Conservation (phyloP, 495 filamentous ascomycete species). For the Saxispiralis lemnorum region DNA sequence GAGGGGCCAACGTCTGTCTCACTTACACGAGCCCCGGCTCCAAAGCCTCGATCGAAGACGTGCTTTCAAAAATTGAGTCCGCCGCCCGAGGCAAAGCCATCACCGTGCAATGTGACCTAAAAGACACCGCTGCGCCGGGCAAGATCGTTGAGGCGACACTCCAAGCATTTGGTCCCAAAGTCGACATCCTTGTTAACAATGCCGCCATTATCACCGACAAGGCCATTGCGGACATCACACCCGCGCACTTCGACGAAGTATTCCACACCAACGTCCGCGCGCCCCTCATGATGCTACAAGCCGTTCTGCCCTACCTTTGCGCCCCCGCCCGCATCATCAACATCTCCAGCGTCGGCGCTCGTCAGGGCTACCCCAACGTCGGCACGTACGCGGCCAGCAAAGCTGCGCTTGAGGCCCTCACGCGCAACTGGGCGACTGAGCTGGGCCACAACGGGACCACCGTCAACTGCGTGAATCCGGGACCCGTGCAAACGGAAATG, state of each 20-base stretch:
- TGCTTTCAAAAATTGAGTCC: no score
- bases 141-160: conserved; percentile 29
- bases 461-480: conserved; percentile 78
- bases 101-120: no score
- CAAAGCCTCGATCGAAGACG: no score
- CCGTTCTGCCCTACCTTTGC: conserved; percentile 51
- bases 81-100: no score
- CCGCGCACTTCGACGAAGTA: conserved; percentile 53
- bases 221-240: conserved; percentile 41
- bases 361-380: conserved; percentile 51
- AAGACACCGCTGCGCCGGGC: no score
- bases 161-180: conserved; percentile 28
- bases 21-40: no score
- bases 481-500: conserved; percentile 72
- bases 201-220: conserved; percentile 53
- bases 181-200: conserved; percentile 85
- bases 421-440: conserved; percentile 71
- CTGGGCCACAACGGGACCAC: conserved; percentile 51
- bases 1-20: no score
- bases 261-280: conserved; percentile 80
- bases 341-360: conserved; percentile 51
- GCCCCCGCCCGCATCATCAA: conserved; percentile 61
- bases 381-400: conserved; percentile 78
- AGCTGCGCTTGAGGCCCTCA: conserved; percentile 83
- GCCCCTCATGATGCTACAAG: conserved; percentile 63